These are phyloP conservation scores for Elasticomyces elasticus DNA, from an alignment of 495 filamentous ascomycete species.

Conservation along the genomic window DNA sequence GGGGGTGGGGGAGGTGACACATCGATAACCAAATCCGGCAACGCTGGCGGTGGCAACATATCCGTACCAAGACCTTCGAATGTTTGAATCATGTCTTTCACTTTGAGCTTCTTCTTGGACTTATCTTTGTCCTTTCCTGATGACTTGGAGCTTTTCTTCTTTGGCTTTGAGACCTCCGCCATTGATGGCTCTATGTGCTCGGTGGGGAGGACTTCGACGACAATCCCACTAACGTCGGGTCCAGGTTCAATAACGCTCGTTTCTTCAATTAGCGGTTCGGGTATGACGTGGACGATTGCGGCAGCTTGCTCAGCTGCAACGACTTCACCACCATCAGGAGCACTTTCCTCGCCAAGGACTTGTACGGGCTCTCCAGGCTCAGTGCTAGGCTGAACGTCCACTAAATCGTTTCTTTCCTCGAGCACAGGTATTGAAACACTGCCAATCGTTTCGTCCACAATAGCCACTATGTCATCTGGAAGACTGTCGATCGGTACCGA, in stretches of 20 bases:
- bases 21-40: background rate
- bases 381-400: background rate
- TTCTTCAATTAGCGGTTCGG: no score
- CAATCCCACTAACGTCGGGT: no score
- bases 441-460: slow-evolving; percentile 2
- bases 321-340: no score
- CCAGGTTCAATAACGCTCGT: no score
- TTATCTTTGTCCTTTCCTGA: background rate
- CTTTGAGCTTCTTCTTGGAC: slow-evolving; percentile 6
- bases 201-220: background rate
- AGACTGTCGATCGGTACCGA: background rate
- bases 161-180: background rate
- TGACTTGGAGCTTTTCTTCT: background rate
- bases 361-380: no score
- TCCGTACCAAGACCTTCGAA: slow-evolving; percentile 1
- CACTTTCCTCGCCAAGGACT: no score
- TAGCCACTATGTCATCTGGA: slow-evolving; percentile 7
- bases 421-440: background rate
- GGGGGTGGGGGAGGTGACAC: background rate
- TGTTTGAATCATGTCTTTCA: slow-evolving; percentile 1
- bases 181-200: background rate
- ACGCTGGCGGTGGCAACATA: background rate
- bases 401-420: background rate
- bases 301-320: no score
- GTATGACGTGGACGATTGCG: no score